Conservation (phyloP, 345 rosid species). For the Isatis tinctoria region DNA sequence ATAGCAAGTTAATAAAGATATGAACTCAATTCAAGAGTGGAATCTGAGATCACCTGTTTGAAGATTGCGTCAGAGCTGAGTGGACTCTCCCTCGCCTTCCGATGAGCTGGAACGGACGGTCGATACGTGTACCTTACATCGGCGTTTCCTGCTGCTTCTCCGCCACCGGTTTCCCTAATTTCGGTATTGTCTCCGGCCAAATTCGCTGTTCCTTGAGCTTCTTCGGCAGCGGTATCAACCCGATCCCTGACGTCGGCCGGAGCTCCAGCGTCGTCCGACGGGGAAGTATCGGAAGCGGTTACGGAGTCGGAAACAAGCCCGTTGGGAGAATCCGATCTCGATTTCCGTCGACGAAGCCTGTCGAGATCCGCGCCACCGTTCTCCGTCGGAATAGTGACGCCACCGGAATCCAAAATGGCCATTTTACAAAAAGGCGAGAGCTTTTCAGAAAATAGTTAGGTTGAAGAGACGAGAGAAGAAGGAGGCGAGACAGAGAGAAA, state of each 20-base stretch:
- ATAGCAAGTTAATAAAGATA: not conserved
- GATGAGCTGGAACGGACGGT: constrained; percentile 82
- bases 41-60: constrained; percentile 51
- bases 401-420: constrained; percentile 40
- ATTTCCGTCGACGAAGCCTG: constrained; percentile 40
- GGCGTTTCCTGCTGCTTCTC: constrained; percentile 4
- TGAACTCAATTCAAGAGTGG: not conserved
- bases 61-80: constrained; percentile 85
- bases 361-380: constrained; percentile 42
- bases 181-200: constrained; percentile 30
- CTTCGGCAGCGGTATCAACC: constrained; percentile 17
- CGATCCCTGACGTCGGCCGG: constrained; percentile 30
- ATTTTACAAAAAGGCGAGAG: constrained; percentile 3
- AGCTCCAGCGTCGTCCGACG: constrained; percentile 21
- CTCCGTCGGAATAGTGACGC: constrained; percentile 10
- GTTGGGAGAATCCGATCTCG: constrained; percentile 21
- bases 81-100: constrained; percentile 69
- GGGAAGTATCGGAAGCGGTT: not conserved
- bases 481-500: not conserved
- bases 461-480: not conserved
- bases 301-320: constrained; percentile 16
- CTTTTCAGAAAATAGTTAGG: not conserved
- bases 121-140: constrained; percentile 52
- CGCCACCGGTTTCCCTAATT: constrained; percentile 31
- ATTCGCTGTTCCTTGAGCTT: constrained; percentile 26